Base-by-base conservation (phyloP, 2,329 filamentous ascomycete species). In the Colletotrichum sp. region DNA sequence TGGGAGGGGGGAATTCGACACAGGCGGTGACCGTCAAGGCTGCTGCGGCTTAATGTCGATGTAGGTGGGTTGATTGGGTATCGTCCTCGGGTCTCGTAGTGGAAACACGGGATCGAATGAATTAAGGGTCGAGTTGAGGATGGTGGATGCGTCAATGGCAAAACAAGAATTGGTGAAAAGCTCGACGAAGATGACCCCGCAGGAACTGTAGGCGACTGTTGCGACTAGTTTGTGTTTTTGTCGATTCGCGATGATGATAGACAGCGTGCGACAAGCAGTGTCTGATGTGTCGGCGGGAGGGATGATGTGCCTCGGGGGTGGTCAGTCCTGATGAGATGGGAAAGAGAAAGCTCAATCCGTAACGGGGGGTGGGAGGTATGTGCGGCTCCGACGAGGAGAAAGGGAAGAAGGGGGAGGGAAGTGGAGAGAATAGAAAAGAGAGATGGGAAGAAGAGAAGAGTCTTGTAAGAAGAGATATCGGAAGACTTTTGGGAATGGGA, bases 81-180 rank as follows among this genome's bases (percentile, higher is more conserved):
- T 72, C 62, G 61, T 55, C 55, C 55, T 55, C 56, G 8, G 68
- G 72, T 75, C 62, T 71, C 62, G 61, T 30, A n/a, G 32, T 56
- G 38, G 73, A 81, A 83, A 82, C 80, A 82, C 83, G 80, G 81
- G 82, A 79, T 80, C 81, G 81, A 83, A 81, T 80, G 78, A 79
- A 87, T 85, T 85, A 86, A 84, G 84, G 79, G 82, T 81, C 83
- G 83, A 83, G 84, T 83, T 80, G 84, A 85, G 61, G 30, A 43
- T 16, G 87, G 87, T 84, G 82, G 84, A 80, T 69, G 75, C 72
- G 70, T 69, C 68, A 64, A 77, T 67, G 65, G 62, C 55, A 81
- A 82, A 78, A 78, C 79, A 76, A 80, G 30, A 78, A 78, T 77
- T 77, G 77, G 70, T 55, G 79, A 80, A 80, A 56, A 76, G 34